Conservation (phyloP, 2,329 filamentous ascomycete species). For the Fusarium oligoseptatum region DNA sequence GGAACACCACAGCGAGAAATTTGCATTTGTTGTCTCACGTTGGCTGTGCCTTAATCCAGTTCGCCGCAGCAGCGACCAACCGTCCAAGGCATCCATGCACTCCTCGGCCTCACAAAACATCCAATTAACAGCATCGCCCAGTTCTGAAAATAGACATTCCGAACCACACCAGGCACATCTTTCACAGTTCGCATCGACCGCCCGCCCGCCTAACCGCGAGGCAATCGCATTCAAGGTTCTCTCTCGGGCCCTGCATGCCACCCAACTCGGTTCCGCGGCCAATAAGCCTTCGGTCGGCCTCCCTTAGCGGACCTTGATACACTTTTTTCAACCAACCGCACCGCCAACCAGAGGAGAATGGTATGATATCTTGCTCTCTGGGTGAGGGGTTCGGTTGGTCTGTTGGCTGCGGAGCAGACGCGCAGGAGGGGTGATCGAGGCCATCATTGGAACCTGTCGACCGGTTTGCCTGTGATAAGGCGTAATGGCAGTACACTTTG, state of each 20-base stretch:
- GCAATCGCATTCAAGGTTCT: slow-evolving; percentile 15
- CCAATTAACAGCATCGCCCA: slow-evolving; percentile 20
- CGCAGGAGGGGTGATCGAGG: neutral
- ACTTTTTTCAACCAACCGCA: slow-evolving; percentile 39
- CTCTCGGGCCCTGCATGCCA: slow-evolving; percentile 20
- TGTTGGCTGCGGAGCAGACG: neutral
- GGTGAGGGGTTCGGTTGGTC: slow-evolving; percentile 18
- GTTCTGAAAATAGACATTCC: slow-evolving; percentile 13
- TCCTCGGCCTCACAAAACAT: neutral
- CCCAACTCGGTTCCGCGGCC: slow-evolving; percentile 17
- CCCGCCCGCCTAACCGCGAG: slow-evolving; percentile 1
- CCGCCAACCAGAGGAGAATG: slow-evolving; percentile 27
- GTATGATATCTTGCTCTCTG: slow-evolving; percentile 8
- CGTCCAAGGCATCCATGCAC: neutral
- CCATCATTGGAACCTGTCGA: slow-evolving; percentile 23
- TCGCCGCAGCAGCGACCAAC: slow-evolving; percentile 11
- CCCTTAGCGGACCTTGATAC: slow-evolving; percentile 34
- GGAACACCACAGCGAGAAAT: neutral
- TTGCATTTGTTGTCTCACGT: slow-evolving; percentile 12
- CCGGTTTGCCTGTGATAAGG: slow-evolving; percentile 12
- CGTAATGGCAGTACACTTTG: slow-evolving; percentile 11
- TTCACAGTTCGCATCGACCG: slow-evolving; percentile 11
- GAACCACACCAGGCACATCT: slow-evolving; percentile 16
- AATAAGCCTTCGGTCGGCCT: slow-evolving; percentile 31
- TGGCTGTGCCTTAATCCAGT: slow-evolving; percentile 27